These are phyloP conservation scores for Syncephalastrum monosporum DNA, from an alignment of 371 early-diverging fungal species.

Conservation along the genomic window DNA sequence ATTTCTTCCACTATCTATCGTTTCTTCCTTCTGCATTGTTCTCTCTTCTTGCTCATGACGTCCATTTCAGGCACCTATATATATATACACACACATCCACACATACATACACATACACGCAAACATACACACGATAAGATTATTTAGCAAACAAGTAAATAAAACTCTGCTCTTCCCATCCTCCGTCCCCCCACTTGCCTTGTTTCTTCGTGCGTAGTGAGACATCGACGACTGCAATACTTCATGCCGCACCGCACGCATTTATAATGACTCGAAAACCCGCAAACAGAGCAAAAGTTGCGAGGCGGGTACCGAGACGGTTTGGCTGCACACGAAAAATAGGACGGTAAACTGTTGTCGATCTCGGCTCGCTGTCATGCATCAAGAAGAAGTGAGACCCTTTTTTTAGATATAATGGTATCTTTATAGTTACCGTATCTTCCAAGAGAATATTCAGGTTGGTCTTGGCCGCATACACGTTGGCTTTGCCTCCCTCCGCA, in stretches of 20 bases:
- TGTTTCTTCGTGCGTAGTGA: slow-evolving; percentile 61
- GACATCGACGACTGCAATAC: slow-evolving; percentile 60
- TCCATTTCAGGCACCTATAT: slow-evolving; percentile 27
- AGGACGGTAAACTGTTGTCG: slow-evolving; percentile 29
- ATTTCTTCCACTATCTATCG: too few relatives aligned
- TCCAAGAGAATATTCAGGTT: slow-evolving; percentile 54
- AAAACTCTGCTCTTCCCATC: neutral
- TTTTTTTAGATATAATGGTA: neutral
- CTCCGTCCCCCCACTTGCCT: slow-evolving; percentile 31
- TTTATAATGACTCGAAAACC: slow-evolving; percentile 57
- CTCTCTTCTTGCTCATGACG: slow-evolving; percentile 5
- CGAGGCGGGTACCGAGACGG: slow-evolving; percentile 62
- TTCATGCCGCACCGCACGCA: slow-evolving; percentile 68
- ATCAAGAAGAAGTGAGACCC: slow-evolving; percentile 9
- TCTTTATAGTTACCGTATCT: slow-evolving; percentile 43
- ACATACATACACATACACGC: too few relatives aligned
- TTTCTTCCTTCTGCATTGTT: too few relatives aligned
- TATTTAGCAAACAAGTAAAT: neutral
- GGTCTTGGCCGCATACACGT: slow-evolving; percentile 46
- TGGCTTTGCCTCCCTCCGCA: slow-evolving; percentile 3
- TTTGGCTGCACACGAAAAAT: slow-evolving; percentile 52
- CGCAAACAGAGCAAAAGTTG: slow-evolving; percentile 70
- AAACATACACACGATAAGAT: neutral
- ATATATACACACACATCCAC: neutral
- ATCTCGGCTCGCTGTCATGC: slow-evolving; percentile 20